These are phyloP conservation scores for Steccherinum ochraceum DNA, from an alignment of 768 basidiomycete genomes.

Conservation along the genomic window DNA sequence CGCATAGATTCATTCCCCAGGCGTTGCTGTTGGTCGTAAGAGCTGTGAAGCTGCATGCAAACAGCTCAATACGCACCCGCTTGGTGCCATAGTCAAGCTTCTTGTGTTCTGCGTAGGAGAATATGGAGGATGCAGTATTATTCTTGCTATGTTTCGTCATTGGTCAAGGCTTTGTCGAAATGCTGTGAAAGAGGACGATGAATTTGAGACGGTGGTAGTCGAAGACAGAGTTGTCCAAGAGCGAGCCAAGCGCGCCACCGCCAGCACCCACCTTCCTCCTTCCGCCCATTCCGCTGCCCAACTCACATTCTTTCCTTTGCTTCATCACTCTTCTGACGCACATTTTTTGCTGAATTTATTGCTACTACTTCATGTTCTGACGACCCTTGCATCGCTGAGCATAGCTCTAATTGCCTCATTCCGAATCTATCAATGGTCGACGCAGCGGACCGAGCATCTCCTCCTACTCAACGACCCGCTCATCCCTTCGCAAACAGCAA, in stretches of 20 bases:
- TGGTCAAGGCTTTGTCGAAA: too few species aligned
- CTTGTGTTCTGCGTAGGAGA: conserved; percentile 86
- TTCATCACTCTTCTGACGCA: too few species aligned
- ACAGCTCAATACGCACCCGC: conserved; percentile 36
- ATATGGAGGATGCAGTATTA: conserved; percentile 84
- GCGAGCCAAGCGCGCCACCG: neutral
- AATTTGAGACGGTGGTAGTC: neutral
- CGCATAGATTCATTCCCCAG: conserved; percentile 92
- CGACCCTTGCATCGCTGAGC: neutral
- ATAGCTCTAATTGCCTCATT: neutral
- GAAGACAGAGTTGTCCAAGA: neutral
- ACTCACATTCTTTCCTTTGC: too few species aligned
- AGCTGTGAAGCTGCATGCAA: conserved; percentile 3
- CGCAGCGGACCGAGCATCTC: neutral
- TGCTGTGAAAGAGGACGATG: neutral
- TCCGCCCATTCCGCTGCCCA: too few species aligned
- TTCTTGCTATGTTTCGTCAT: conserved; percentile 93
- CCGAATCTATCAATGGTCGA: neutral
- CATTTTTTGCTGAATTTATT: too few species aligned
- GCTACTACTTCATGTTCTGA: neutral
- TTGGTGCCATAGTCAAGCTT: conserved; percentile 82
- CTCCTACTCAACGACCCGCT: neutral
- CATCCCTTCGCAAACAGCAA: neutral
- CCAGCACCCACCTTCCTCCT: neutral
- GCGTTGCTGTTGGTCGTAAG: conserved; percentile 43